These are phyloP conservation scores for Paracoccidioides brasiliensis DNA, from an alignment of 2,329 filamentous ascomycete species.

Conservation along the genomic window DNA sequence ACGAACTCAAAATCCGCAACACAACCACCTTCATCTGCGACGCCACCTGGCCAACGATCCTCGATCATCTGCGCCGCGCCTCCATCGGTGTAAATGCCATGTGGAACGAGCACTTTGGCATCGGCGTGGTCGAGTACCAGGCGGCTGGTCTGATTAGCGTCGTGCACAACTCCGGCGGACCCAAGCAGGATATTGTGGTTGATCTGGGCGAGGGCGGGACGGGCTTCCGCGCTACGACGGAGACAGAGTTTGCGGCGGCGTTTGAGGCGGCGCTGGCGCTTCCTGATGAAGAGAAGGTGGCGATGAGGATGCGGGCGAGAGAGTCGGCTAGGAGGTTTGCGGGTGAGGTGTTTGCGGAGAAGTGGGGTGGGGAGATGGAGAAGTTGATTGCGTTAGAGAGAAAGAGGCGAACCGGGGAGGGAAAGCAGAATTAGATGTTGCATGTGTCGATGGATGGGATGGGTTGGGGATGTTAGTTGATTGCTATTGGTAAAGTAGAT, in stretches of 20 bases:
- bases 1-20: slow-evolving; percentile 75
- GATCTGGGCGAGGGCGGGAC: slow-evolving; percentile 62
- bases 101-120: slow-evolving; percentile 99
- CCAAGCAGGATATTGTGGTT: slow-evolving; percentile 84
- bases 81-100: slow-evolving; percentile 91
- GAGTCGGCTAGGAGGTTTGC: slow-evolving; percentile 73
- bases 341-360: slow-evolving; percentile 67
- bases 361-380: slow-evolving; percentile 66
- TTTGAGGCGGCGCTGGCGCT: slow-evolving; percentile 67
- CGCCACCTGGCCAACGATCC: slow-evolving; percentile 74
- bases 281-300: slow-evolving; percentile 47
- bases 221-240: slow-evolving; percentile 77
- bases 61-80: slow-evolving; percentile 61
- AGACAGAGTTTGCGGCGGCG: slow-evolving; percentile 63
- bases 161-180: slow-evolving; percentile 85
- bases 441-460: not conserved
- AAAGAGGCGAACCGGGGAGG: not conserved
- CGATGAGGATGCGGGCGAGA: slow-evolving; percentile 62
- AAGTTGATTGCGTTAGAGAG: slow-evolving; percentile 46
- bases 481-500: not conserved
- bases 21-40: slow-evolving; percentile 79
- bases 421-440: not conserved
- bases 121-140: slow-evolving; percentile 96
- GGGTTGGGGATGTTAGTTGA: not conserved
- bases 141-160: slow-evolving; percentile 86